Evolutionary conservation across 139 green algal genomes (phyloP).

Genomic region (Auxenochlorella pyrenoidosa): DNA sequence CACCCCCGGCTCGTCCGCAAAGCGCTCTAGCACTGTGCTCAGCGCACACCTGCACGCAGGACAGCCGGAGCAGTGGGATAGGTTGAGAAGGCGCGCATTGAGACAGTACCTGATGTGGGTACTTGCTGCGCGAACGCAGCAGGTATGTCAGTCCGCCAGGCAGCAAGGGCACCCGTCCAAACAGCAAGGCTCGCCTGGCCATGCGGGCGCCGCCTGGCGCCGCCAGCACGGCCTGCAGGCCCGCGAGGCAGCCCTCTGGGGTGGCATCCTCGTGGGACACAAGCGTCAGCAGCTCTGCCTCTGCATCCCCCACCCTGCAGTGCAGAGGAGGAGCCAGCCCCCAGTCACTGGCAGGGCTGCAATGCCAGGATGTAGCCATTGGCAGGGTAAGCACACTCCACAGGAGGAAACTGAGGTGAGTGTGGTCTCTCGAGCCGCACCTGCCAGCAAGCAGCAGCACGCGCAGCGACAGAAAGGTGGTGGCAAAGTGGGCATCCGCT

Average conservation of each 20-base stretch:
- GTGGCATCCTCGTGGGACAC: slow-evolving; percentile 34
- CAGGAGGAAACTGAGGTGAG: background rate
- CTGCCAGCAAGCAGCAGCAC: slow-evolving; percentile 18
- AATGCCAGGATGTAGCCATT: too few relatives aligned
- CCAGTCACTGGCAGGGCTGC: background rate
- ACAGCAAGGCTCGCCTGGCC: background rate
- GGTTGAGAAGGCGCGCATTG: background rate
- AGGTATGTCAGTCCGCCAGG: too few relatives aligned
- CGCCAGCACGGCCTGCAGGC: slow-evolving; percentile 22
- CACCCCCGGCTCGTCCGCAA: slow-evolving; percentile 19
- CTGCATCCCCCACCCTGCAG: slow-evolving; percentile 9
- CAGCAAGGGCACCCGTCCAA: too few relatives aligned
- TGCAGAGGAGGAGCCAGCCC: background rate
- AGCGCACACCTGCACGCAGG: slow-evolving; percentile 7
- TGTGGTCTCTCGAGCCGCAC: background rate
- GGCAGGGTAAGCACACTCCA: background rate
- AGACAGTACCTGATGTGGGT: too few relatives aligned
- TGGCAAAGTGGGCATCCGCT: background rate
- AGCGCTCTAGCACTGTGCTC: slow-evolving; percentile 31
- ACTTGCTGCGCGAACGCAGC: too few relatives aligned
- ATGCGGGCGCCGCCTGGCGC: slow-evolving; percentile 15
- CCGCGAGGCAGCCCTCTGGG: slow-evolving; percentile 23
- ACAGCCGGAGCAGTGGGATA: too few relatives aligned
- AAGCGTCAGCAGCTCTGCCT: slow-evolving; percentile 33
- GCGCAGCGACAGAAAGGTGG: slow-evolving; percentile 13